A percentile compares a stretch with the other conserved stretches of the same genome.
Evolutionary conservation across 352 stramenopile genomes (phyloP).

Genomic region (Hyaloperonospora arabidopsidis): DNA sequence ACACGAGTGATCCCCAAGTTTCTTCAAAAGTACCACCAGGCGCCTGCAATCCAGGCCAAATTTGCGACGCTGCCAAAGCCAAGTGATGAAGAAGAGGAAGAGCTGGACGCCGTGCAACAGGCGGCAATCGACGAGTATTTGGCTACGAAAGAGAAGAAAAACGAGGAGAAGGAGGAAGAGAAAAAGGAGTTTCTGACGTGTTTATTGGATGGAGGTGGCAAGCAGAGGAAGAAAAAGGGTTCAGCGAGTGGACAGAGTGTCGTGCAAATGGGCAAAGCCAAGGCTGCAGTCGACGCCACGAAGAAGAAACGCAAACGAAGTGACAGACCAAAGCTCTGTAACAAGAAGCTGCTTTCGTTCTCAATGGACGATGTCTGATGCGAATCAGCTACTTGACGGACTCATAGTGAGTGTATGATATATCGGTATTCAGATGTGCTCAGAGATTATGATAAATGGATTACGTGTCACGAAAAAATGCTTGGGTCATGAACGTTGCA

Average conservation of each 20-base stretch:
- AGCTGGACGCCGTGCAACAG: constrained; percentile 76
- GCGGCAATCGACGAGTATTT: constrained; percentile 69
- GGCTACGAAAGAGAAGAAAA: constrained; percentile 40
- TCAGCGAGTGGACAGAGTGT: constrained; percentile 35
- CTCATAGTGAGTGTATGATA: not conserved
- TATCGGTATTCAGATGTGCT: not conserved
- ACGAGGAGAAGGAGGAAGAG: constrained; percentile 15
- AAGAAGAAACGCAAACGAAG: constrained; percentile 54
- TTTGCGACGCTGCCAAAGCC: constrained; percentile 41
- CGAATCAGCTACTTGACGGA: not conserved
- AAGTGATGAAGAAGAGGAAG: constrained; percentile 44
- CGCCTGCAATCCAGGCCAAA: constrained; percentile 59
- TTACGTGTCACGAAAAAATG: too few relatives aligned
- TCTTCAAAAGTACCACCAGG: constrained; percentile 64
- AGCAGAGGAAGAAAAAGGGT: constrained; percentile 16
- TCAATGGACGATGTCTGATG: constrained; percentile 71
- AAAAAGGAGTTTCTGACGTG: not conserved
- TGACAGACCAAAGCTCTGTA: constrained; percentile 40
- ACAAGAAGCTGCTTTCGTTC: constrained; percentile 77
- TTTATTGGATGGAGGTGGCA: constrained; percentile 1
- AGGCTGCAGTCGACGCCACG: constrained; percentile 2
- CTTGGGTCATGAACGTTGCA: too few relatives aligned
- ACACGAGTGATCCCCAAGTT: constrained; percentile 82
- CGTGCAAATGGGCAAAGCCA: constrained; percentile 29
- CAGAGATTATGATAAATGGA: too few relatives aligned